Conservation (phyloP, 345 rosid species). For the Leavenworthia alabamica region DNA sequence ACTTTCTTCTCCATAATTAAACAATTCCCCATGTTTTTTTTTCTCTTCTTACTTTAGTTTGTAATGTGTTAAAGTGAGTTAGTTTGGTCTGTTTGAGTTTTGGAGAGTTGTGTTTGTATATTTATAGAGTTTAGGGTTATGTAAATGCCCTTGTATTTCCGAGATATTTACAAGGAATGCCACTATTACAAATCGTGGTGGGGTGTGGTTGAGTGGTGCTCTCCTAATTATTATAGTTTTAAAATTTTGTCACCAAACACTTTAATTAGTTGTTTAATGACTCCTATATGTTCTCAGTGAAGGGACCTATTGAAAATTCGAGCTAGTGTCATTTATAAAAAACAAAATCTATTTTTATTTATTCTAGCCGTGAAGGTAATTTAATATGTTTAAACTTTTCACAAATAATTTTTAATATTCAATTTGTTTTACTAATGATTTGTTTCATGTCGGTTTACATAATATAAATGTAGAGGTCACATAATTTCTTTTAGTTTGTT, state of each 20-base stretch:
- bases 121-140: slow-evolving; percentile 29
- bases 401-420: not conserved
- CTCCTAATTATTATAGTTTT: slow-evolving; percentile 14
- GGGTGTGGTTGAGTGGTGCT: slow-evolving; percentile 23
- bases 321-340: not conserved
- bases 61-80: not conserved
- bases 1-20: slow-evolving; percentile 45
- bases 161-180: slow-evolving; percentile 19
- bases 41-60: slow-evolving; percentile 1
- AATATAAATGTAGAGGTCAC: not conserved
- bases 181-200: slow-evolving; percentile 1
- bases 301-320: not conserved
- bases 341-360: not conserved
- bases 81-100: not conserved
- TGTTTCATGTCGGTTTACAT: slow-evolving; percentile 6
- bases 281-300: not conserved
- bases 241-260: not conserved
- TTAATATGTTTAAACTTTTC: not conserved
- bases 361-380: not conserved
- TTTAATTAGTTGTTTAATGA: not conserved
- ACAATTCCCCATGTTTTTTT: slow-evolving; percentile 96
- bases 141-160: slow-evolving; percentile 23
- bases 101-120: slow-evolving; percentile 5
- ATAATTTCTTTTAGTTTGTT: not conserved
- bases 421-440: slow-evolving; percentile 1